Conservation (phyloP, 169 alveolate genomes). For the Plasmodium cynomolgi region DNA sequence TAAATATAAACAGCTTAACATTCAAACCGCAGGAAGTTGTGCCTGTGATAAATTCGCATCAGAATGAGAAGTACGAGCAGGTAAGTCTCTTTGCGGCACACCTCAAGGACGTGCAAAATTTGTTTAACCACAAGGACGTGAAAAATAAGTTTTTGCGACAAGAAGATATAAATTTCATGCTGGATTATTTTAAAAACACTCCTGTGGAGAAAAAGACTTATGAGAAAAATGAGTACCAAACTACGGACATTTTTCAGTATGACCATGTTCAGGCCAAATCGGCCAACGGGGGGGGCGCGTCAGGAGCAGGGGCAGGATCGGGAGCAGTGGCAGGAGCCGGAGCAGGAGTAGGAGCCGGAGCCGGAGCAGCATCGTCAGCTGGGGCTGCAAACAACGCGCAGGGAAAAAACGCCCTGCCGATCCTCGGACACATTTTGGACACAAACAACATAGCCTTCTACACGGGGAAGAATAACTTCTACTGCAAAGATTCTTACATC, state of each 20-base stretch:
- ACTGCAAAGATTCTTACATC: conserved; percentile 48
- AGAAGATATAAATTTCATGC: conserved; percentile 30
- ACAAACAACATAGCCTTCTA: conserved; percentile 13
- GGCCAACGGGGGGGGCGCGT: neutral
- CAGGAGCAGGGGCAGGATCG: neutral
- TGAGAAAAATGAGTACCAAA: conserved; percentile 8
- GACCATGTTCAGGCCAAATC: conserved; percentile 7
- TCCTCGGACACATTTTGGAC: conserved; percentile 17
- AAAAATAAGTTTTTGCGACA: conserved; percentile 15
- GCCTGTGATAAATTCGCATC: neutral
- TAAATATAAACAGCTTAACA: conserved; percentile 38
- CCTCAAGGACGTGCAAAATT: conserved; percentile 41
- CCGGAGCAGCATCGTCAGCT: neutral
- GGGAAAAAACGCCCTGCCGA: neutral
- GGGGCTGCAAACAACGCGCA: neutral
- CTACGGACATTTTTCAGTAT: conserved; percentile 30
- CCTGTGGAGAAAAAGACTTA: neutral
- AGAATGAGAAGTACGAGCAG: conserved; percentile 30
- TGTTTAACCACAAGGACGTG: conserved; percentile 64
- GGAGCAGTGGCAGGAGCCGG: neutral
- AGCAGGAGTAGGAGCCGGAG: neutral
- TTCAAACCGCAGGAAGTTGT: conserved; percentile 56
- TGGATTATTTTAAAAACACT: conserved; percentile 32
- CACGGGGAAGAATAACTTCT: conserved; percentile 15
- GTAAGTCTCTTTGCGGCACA: conserved; percentile 13